These are phyloP conservation scores for Spirogloea muscicola DNA, from an alignment of 139 green algal genomes.

Conservation along the genomic window DNA sequence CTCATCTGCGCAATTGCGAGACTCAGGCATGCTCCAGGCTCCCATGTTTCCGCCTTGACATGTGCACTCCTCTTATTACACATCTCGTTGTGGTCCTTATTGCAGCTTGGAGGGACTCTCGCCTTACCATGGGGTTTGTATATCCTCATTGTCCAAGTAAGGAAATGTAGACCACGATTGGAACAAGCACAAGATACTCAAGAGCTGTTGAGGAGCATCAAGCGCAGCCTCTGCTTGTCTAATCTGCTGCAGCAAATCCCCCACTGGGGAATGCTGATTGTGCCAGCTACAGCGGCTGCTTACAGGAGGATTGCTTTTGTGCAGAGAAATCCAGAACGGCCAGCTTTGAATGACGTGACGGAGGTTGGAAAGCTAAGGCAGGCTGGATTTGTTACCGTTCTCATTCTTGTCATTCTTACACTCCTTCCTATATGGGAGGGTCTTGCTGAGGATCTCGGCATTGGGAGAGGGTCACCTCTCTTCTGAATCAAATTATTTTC, in stretches of 20 bases:
- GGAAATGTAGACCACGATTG: too few relatives aligned
- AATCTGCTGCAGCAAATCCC: not conserved
- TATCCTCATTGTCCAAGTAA: conserved; percentile 36
- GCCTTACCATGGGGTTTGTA: conserved; percentile 21
- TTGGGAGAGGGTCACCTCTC: not conserved
- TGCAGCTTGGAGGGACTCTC: conserved; percentile 8
- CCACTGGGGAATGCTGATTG: not conserved
- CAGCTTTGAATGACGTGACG: conserved; percentile 26
- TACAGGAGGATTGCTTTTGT: not conserved
- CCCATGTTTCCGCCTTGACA: too few relatives aligned
- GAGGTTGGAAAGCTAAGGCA: conserved; percentile 18
- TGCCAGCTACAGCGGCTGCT: not conserved
- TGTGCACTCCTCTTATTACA: too few relatives aligned
- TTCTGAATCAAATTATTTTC: too few relatives aligned
- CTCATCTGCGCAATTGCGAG: not conserved
- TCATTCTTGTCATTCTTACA: conserved; percentile 13
- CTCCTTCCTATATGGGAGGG: conserved; percentile 23
- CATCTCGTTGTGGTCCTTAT: not conserved
- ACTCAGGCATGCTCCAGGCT: too few relatives aligned
- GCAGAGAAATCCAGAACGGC: conserved; percentile 35
- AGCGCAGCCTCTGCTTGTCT: too few relatives aligned
- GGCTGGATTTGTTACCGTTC: not conserved
- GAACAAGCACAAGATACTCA: too few relatives aligned
- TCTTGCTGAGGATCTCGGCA: conserved; percentile 19
- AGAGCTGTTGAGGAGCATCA: too few relatives aligned